Percentiles rank a stretch among this genome's conserved stretches.
phyloP scores from a whole-genome alignment of 768 basidiomycete genomes.

The Pulveroboletus ravenelii region DNA sequence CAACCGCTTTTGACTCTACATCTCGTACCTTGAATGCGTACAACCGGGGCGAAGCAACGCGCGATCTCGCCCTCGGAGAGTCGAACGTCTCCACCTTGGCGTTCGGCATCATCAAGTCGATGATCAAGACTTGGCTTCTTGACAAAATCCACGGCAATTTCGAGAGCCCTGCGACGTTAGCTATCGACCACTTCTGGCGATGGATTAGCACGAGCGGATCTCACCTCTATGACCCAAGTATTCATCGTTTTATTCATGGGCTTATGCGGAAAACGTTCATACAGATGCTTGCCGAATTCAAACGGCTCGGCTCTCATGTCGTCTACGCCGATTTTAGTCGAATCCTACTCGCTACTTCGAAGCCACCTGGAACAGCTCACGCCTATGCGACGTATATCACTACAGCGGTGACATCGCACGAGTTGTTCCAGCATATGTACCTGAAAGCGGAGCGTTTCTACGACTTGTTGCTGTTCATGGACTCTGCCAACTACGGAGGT shows the following conservation, averaged over 20 bases:
- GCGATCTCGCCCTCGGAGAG: slow-evolving; percentile 83
- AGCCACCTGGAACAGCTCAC: slow-evolving; percentile 90
- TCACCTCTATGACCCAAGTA: slow-evolving; percentile 84
- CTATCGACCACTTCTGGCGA: slow-evolving; percentile 94
- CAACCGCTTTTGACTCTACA: slow-evolving; percentile 90
- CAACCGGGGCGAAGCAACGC: slow-evolving; percentile 51
- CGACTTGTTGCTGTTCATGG: slow-evolving; percentile 95
- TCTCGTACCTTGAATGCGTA: slow-evolving; percentile 91
- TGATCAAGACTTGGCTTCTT: slow-evolving; percentile 89
- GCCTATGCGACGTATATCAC: slow-evolving; percentile 96
- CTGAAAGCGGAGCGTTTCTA: slow-evolving; percentile 85
- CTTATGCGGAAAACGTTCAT: slow-evolving; percentile 98
- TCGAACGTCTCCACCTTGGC: slow-evolving; percentile 83
- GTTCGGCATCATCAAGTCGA: slow-evolving; percentile 76
- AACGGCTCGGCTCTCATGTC: slow-evolving; percentile 87
- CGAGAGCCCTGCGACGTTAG: slow-evolving; percentile 60
- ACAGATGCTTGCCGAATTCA: slow-evolving; percentile 94
- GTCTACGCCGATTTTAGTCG: slow-evolving; percentile 92
- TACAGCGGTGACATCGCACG: slow-evolving; percentile 89
- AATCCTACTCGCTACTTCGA: slow-evolving; percentile 88
- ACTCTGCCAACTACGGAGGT: slow-evolving; percentile 86
- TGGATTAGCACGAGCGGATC: slow-evolving; percentile 89
- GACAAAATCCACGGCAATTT: slow-evolving; percentile 73
- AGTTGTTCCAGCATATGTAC: slow-evolving; percentile 91
- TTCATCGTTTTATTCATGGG: slow-evolving; percentile 90